Percentiles rank a stretch among this genome's conserved stretches.
Evolutionary conservation across 345 rosid genomes (phyloP).

Genomic region (Durio zibethinus): DNA sequence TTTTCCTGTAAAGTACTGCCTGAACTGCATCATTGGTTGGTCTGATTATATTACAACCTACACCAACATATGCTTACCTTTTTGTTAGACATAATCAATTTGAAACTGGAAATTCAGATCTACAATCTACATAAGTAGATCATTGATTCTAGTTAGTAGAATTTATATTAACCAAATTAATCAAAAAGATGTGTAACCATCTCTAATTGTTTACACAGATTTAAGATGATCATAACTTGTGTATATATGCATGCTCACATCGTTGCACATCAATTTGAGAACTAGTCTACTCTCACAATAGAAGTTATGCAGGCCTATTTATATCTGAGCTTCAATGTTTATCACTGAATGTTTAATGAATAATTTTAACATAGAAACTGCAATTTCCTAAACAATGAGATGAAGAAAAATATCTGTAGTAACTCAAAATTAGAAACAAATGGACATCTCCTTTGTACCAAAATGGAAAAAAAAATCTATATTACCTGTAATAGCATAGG

Average conservation of each 20-base stretch:
- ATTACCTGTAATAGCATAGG: no score
- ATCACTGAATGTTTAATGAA: neutral
- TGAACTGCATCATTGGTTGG: neutral
- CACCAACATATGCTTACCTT: neutral
- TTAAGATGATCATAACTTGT: neutral
- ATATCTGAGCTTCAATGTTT: neutral
- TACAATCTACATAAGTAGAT: neutral
- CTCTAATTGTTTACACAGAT: neutral
- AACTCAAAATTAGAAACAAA: neutral
- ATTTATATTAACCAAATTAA: neutral
- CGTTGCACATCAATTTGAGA: neutral
- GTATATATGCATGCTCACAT: neutral
- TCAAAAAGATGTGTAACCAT: neutral
- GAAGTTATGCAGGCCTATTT: neutral
- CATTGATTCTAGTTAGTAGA: neutral
- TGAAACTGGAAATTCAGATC: neutral
- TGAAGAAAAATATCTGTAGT: neutral
- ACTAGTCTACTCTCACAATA: neutral
- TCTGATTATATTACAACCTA: neutral
- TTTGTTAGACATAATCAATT: constrained; percentile 1
- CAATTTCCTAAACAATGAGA: neutral
- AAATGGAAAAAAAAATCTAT: neutral
- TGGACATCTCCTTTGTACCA: neutral
- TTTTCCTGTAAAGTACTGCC: neutral
- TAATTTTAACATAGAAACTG: neutral